A percentile compares a stretch with the other conserved stretches of the same genome.
Evolutionary conservation across 352 stramenopile species (phyloP).

Genomic region (Phytophthora tentaculata): DNA sequence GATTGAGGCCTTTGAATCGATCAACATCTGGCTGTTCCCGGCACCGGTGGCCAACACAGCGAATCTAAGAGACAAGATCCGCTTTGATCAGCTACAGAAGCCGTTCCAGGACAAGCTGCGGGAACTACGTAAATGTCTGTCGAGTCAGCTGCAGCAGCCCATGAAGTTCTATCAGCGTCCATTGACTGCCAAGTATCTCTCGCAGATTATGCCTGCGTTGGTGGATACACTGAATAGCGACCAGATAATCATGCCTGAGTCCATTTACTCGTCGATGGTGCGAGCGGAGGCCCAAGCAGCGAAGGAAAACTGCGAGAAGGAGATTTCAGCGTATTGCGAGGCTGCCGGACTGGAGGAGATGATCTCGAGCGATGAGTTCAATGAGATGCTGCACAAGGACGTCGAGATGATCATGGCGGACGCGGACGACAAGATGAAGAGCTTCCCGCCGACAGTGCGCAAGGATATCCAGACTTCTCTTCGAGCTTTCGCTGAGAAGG

Average conservation of each 20-base stretch:
- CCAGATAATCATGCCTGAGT: slow-evolving; percentile 89
- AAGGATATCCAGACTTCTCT: slow-evolving; percentile 71
- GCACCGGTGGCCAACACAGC: slow-evolving; percentile 80
- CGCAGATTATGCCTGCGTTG: slow-evolving; percentile 78
- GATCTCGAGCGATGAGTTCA: slow-evolving; percentile 59
- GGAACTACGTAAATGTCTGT: slow-evolving; percentile 75
- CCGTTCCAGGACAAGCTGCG: slow-evolving; percentile 80
- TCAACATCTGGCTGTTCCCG: slow-evolving; percentile 89
- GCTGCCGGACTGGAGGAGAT: slow-evolving; percentile 66
- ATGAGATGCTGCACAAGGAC: slow-evolving; percentile 61
- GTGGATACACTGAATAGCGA: slow-evolving; percentile 88
- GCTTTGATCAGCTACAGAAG: slow-evolving; percentile 83
- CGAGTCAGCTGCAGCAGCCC: slow-evolving; percentile 70
- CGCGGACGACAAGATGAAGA: slow-evolving; percentile 56
- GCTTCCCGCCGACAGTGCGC: slow-evolving; percentile 52
- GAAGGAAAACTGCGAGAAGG: slow-evolving; percentile 65
- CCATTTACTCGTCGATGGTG: slow-evolving; percentile 89
- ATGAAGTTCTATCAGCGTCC: slow-evolving; percentile 82
- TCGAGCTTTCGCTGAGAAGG: slow-evolving; percentile 58
- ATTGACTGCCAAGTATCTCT: slow-evolving; percentile 73
- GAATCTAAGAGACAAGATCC: slow-evolving; percentile 82
- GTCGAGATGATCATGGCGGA: slow-evolving; percentile 65
- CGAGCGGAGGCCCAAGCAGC: slow-evolving; percentile 72
- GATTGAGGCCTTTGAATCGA: slow-evolving; percentile 83
- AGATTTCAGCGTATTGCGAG: slow-evolving; percentile 74